Evolutionary conservation across 257 asterid genomes (phyloP).

Genomic region (Forsythia suspensa): DNA sequence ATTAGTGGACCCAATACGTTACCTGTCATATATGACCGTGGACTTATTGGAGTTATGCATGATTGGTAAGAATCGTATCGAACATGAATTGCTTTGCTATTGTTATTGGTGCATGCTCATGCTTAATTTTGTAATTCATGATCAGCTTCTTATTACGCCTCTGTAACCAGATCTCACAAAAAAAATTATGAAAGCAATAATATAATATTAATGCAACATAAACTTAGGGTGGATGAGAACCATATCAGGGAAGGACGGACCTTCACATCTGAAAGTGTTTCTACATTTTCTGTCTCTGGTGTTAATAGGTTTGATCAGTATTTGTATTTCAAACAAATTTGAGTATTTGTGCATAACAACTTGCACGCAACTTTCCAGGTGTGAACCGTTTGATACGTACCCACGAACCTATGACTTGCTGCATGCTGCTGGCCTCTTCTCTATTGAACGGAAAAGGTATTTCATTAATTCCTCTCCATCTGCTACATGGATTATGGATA

Average conservation of each 20-base stretch:
- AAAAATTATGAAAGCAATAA: too few relatives aligned
- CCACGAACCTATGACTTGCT: conserved; percentile 81
- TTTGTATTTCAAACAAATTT: background rate
- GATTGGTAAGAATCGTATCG: conserved; percentile 65
- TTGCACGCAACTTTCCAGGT: conserved; percentile 37
- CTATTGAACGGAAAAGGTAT: conserved; percentile 53
- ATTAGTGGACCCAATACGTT: conserved; percentile 92
- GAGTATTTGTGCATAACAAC: background rate
- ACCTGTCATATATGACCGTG: conserved; percentile 96
- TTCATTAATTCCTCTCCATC: background rate
- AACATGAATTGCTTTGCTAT: background rate
- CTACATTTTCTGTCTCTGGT: background rate
- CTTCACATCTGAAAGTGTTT: background rate
- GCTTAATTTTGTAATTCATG: background rate
- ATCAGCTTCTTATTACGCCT: background rate
- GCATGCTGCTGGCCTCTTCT: conserved; percentile 74
- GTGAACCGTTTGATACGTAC: conserved; percentile 74
- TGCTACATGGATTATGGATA: background rate
- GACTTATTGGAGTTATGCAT: conserved; percentile 94
- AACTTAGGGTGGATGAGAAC: background rate
- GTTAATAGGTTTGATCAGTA: background rate
- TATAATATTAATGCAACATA: background rate
- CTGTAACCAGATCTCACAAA: background rate
- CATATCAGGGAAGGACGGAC: background rate
- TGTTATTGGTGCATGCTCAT: background rate